Evolutionary conservation across 2,329 filamentous ascomycete species (phyloP).

Genomic region (Didymellaceae sp.): DNA sequence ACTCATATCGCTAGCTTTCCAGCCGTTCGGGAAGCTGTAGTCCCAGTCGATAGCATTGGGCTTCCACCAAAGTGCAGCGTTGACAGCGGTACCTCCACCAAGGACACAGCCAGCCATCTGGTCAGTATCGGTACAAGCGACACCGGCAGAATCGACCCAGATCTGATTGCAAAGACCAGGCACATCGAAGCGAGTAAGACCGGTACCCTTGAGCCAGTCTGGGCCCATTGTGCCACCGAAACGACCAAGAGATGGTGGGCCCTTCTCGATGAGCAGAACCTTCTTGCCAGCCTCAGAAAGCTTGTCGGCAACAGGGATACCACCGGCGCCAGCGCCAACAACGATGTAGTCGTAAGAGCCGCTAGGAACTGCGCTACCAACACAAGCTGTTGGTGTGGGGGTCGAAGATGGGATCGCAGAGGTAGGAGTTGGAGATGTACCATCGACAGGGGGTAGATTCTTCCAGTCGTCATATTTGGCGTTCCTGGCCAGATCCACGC

Average conservation of each 20-base stretch:
- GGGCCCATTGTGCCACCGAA: conserved; percentile 69
- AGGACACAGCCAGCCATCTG: conserved; percentile 76
- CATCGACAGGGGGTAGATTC: conserved; percentile 40
- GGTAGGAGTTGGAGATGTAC: conserved; percentile 34
- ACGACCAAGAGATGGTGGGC: conserved; percentile 64
- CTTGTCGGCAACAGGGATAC: conserved; percentile 65
- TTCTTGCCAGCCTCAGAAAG: conserved; percentile 69
- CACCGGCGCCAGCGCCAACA: conserved; percentile 67
- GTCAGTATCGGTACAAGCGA: conserved; percentile 72
- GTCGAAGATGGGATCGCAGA: conserved; percentile 31
- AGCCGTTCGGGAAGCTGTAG: conserved; percentile 73
- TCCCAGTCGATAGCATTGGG: conserved; percentile 72
- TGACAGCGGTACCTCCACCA: conserved; percentile 71
- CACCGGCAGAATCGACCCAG: conserved; percentile 67
- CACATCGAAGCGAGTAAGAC: conserved; percentile 73
- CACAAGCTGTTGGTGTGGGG: conserved; percentile 44
- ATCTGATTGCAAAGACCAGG: conserved; percentile 76
- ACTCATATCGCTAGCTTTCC: conserved; percentile 70
- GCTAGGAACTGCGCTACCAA: conserved; percentile 47
- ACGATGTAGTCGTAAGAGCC: conserved; percentile 68
- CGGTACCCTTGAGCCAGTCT: conserved; percentile 66
- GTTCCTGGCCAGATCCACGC: conserved; percentile 54
- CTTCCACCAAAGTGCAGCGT: conserved; percentile 73
- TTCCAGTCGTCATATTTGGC: conserved; percentile 52
- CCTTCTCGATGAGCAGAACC: conserved; percentile 64